Evolutionary conservation across 495 filamentous ascomycete genomes (phyloP).

Genomic region (Penicillium goetzii): DNA sequence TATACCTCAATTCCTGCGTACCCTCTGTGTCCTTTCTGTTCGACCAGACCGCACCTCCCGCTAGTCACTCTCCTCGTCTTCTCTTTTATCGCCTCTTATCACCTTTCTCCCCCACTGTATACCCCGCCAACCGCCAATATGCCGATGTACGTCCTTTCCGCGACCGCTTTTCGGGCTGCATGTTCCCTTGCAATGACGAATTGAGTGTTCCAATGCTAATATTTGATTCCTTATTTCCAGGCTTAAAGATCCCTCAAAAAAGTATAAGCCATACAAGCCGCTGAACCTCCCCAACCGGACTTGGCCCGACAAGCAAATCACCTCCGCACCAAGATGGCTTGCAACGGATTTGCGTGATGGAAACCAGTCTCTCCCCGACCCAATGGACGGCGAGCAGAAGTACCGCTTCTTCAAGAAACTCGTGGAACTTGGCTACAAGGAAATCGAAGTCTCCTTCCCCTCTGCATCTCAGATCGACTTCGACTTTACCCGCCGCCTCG

Average conservation of each 20-base stretch:
- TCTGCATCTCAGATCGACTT: slow-evolving; percentile 93
- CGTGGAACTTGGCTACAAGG: slow-evolving; percentile 91
- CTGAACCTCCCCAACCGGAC: slow-evolving; percentile 81
- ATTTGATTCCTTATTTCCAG: slow-evolving; percentile 43
- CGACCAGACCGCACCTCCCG: slow-evolving; percentile 13
- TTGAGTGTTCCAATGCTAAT: slow-evolving; percentile 8
- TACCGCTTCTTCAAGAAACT: slow-evolving; percentile 95
- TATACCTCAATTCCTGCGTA: neutral
- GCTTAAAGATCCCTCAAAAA: slow-evolving; percentile 92
- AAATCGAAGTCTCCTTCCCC: slow-evolving; percentile 96
- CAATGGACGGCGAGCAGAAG: slow-evolving; percentile 95
- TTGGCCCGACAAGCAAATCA: slow-evolving; percentile 82
- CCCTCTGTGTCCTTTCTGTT: neutral
- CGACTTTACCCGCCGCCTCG: slow-evolving; percentile 87
- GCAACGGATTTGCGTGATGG: slow-evolving; percentile 85
- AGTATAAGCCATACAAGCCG: slow-evolving; percentile 82
- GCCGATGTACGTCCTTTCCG: slow-evolving; percentile 41
- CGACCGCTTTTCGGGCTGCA: neutral
- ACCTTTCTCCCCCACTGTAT: slow-evolving; percentile 29
- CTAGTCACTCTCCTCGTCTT: neutral
- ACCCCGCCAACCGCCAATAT: slow-evolving; percentile 40
- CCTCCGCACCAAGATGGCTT: slow-evolving; percentile 83
- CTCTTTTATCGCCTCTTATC: slow-evolving; percentile 28
- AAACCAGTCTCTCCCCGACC: slow-evolving; percentile 85
- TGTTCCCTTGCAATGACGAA: neutral